These are phyloP conservation scores for Sclerotinia minor DNA, from an alignment of 2,329 filamentous ascomycete genomes.

Conservation along the genomic window DNA sequence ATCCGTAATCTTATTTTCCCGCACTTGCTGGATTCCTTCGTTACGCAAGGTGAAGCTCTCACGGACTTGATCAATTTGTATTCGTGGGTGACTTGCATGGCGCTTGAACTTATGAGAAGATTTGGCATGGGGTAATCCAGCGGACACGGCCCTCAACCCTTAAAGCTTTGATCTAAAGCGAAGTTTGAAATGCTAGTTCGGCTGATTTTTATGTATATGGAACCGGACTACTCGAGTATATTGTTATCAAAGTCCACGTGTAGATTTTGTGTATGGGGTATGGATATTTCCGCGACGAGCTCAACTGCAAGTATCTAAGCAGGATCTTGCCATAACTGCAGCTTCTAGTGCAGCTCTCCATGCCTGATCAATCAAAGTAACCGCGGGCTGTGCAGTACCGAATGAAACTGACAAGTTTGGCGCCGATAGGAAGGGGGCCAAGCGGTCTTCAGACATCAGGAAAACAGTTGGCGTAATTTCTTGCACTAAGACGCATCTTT, in stretches of 20 bases:
- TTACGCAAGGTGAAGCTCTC: conserved; percentile 2
- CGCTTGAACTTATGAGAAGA: not conserved
- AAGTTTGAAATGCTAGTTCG: not conserved
- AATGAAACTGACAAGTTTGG: not conserved
- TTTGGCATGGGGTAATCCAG: not conserved
- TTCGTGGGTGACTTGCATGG: conserved; percentile 9
- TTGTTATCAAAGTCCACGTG: not conserved
- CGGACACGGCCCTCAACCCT: not conserved
- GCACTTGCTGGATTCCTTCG: not conserved
- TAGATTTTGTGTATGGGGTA: not conserved
- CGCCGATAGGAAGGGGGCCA: not conserved
- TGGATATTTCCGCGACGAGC: not conserved
- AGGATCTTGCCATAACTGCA: not conserved
- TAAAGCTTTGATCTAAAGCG: not conserved
- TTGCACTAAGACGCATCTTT: not conserved
- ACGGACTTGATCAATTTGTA: conserved; percentile 5
- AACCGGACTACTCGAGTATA: not conserved
- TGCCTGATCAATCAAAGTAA: not conserved
- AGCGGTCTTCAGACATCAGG: not conserved
- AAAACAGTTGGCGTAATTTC: not conserved
- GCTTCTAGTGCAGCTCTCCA: not conserved
- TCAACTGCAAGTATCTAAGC: not conserved
- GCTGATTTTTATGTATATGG: not conserved
- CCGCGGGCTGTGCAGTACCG: not conserved
- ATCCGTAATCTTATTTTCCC: conserved; percentile 17